These are phyloP conservation scores for Gomphus sp. DNA, from an alignment of 1,284 basidiomycete species.

Conservation along the genomic window DNA sequence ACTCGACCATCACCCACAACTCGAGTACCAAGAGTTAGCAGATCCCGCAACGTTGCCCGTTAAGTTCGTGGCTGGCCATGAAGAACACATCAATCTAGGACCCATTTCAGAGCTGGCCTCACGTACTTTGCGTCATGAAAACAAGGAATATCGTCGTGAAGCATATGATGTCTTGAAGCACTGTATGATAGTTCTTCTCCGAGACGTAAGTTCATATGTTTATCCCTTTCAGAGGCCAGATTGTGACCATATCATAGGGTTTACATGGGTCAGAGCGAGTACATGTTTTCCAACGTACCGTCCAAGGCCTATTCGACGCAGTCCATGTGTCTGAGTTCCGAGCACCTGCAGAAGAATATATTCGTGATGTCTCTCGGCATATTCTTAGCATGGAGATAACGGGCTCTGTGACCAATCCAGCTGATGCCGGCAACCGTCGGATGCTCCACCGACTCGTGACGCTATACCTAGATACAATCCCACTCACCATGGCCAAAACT, in stretches of 20 bases:
- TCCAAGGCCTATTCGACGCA: slow-evolving; percentile 79
- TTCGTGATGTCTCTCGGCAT: slow-evolving; percentile 58
- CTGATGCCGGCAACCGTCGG: slow-evolving; percentile 41
- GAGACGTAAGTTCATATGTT: slow-evolving; percentile 49
- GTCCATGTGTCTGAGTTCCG: slow-evolving; percentile 63
- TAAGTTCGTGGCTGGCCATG: slow-evolving; percentile 60
- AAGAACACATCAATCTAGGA: slow-evolving; percentile 63
- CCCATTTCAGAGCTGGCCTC: slow-evolving; percentile 69
- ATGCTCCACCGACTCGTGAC: slow-evolving; percentile 55
- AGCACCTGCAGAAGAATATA: slow-evolving; percentile 57
- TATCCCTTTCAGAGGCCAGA: neutral
- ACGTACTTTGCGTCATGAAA: slow-evolving; percentile 53
- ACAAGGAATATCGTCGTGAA: slow-evolving; percentile 56
- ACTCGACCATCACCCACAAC: slow-evolving; percentile 70
- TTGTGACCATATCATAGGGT: slow-evolving; percentile 36
- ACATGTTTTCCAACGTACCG: slow-evolving; percentile 56
- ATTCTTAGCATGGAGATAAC: slow-evolving; percentile 63
- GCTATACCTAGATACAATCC: slow-evolving; percentile 71
- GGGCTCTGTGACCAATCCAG: slow-evolving; percentile 36
- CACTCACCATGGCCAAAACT: slow-evolving; percentile 60
- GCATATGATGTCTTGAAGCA: slow-evolving; percentile 78
- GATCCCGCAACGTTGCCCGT: slow-evolving; percentile 63
- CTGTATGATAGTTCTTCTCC: slow-evolving; percentile 62
- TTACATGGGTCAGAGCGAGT: slow-evolving; percentile 68
- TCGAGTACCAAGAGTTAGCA: slow-evolving; percentile 65